Conservation (phyloP, 352 stramenopile species). For the Pythium scleroteichum region DNA sequence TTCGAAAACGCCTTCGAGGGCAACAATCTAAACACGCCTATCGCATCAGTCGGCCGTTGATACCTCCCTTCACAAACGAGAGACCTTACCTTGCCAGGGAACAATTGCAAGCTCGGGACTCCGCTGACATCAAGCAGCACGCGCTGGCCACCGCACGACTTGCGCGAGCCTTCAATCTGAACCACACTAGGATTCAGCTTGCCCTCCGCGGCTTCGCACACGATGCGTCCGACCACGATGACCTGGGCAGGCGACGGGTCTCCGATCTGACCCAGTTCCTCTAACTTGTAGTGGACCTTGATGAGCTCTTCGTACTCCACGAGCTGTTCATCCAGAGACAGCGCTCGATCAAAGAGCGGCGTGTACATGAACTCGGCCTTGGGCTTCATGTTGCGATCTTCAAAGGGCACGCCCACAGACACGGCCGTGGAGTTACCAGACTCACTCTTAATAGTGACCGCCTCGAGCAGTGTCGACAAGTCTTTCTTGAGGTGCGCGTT, state of each 20-base stretch:
- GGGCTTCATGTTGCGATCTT: conserved; percentile 58
- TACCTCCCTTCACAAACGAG: not conserved
- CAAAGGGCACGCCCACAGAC: conserved; percentile 41
- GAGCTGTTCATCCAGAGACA: conserved; percentile 78
- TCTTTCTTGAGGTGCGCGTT: conserved; percentile 72
- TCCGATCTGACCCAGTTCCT: conserved; percentile 64
- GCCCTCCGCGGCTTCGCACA: conserved; percentile 81
- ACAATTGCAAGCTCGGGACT: conserved; percentile 75
- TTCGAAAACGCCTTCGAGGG: conserved; percentile 70
- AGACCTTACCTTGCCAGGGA: conserved; percentile 69
- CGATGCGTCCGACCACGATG: conserved; percentile 78
- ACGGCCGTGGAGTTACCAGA: conserved; percentile 3
- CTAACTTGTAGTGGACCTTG: conserved; percentile 59
- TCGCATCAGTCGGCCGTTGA: too few species aligned
- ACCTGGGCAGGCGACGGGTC: conserved; percentile 76
- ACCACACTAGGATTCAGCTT: conserved; percentile 84
- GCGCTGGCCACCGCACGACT: conserved; percentile 79
- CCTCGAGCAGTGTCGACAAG: conserved; percentile 30
- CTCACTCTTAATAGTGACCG: conserved; percentile 1
- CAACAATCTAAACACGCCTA: too few species aligned
- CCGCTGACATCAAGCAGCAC: conserved; percentile 73
- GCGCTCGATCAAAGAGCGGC: conserved; percentile 69
- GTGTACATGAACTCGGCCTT: conserved; percentile 86
- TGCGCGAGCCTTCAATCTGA: conserved; percentile 80
- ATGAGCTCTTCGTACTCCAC: conserved; percentile 76